Conservation (phyloP, 441 rosid species). For the Euphorbia celastroides region DNA sequence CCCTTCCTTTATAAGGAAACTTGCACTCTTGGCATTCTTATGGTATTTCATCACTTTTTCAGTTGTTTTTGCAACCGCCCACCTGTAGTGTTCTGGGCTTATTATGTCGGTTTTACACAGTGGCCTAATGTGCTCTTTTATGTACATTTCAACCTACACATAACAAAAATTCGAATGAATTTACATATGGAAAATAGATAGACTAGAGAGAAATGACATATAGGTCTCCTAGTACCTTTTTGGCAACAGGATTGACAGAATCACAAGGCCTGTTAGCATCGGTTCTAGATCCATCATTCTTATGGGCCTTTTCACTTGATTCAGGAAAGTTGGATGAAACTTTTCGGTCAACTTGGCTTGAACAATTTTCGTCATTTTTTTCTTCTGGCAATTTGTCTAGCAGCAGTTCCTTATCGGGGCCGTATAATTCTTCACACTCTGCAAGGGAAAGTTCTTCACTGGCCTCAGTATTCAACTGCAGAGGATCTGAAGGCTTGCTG, state of each 20-base stretch:
- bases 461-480: conserved; percentile 33
- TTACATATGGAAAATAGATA: background rate
- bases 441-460: conserved; percentile 54
- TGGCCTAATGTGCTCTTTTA: conserved; percentile 96
- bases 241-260: conserved; percentile 35
- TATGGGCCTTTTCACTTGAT: conserved; percentile 31
- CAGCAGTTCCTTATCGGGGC: conserved; percentile 77
- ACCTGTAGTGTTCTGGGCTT: conserved; percentile 73
- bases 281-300: conserved; percentile 34
- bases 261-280: conserved; percentile 28
- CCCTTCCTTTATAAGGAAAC: conserved; percentile 90
- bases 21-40: conserved; percentile 73
- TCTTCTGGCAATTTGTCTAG: conserved; percentile 41
- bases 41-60: conserved; percentile 97
- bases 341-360: conserved; percentile 29
- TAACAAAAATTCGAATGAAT: conserved; percentile 3
- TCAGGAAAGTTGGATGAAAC: conserved; percentile 26
- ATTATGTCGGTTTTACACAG: conserved; percentile 90
- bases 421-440: conserved; percentile 88
- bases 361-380: conserved; percentile 25
- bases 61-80: conserved; percentile 85
- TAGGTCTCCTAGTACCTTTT: conserved; percentile 51
- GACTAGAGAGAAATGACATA: background rate
- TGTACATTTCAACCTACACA: conserved; percentile 81
- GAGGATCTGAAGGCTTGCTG: conserved; percentile 20